These are phyloP conservation scores for Tilletia indica DNA, from an alignment of 1,284 basidiomycete species.

Conservation along the genomic window DNA sequence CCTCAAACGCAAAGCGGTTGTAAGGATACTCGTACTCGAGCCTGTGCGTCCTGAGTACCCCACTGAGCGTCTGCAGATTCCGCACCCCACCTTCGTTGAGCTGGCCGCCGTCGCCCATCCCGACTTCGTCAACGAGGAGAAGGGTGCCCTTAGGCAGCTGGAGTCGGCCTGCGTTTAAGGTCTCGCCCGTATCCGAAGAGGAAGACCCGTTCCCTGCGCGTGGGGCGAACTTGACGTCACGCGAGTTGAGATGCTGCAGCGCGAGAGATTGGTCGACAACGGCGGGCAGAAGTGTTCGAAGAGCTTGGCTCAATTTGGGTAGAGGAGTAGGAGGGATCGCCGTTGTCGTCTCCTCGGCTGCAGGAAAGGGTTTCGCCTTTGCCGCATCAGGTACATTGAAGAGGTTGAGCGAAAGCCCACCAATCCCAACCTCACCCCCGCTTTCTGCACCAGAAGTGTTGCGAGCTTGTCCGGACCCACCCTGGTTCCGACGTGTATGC, in stretches of 20 bases:
- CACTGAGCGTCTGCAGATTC: too few species aligned
- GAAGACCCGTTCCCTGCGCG: constrained; percentile 20
- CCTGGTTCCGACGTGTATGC: constrained; percentile 59
- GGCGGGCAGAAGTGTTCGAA: constrained; percentile 61
- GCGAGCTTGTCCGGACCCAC: not conserved
- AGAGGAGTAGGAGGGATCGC: constrained; percentile 64
- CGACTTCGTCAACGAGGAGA: too few species aligned
- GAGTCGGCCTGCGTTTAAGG: too few species aligned
- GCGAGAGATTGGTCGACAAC: constrained; percentile 62
- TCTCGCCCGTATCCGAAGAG: too few species aligned
- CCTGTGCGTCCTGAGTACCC: too few species aligned
- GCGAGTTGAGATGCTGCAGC: constrained; percentile 62
- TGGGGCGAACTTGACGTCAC: constrained; percentile 34
- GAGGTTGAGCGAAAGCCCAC: constrained; percentile 65
- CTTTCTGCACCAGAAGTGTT: not conserved
- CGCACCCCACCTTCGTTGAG: too few species aligned
- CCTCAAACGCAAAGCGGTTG: too few species aligned
- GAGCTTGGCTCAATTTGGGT: constrained; percentile 62
- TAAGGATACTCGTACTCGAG: too few species aligned
- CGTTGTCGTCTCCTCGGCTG: not conserved
- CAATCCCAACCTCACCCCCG: constrained; percentile 57
- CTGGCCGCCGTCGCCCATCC: too few species aligned
- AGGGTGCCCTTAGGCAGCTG: too few species aligned
- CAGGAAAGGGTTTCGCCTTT: constrained; percentile 6
- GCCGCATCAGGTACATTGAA: constrained; percentile 32